Evolutionary conservation across 805 yeast genomes (phyloP), one percentile per base, ranked within the genome.

Genomic region (Priceomyces fermenticarens): DNA sequence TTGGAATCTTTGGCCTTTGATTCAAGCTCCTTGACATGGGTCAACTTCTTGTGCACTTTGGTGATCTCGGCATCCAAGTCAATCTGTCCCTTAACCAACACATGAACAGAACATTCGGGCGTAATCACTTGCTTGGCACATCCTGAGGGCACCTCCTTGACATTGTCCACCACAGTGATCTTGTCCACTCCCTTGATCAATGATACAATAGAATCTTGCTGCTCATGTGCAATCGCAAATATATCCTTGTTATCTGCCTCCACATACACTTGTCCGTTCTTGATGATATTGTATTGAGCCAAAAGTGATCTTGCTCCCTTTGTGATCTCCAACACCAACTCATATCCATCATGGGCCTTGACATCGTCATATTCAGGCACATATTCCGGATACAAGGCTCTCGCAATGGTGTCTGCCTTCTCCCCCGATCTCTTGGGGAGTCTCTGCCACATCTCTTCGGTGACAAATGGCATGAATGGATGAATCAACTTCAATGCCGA

Each of bases 381-480:
- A 63, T 72, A 83, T 41, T 65, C 77, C 42, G 99, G 99, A 72
- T 81, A 93, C 37, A 73, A 53, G 32, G 97, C 95, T 59, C 80
- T 79, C 38, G 81, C 82, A 62, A 93, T 88, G 14, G 97, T 77
- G 38, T 65, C 70, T 20, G 88, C 72, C 15, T 67, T 66, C 55
- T 87, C 97, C 40, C 81, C 70, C 6, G 79, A 76, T 61, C 97
- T 82, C 58, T 85, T 84, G 55, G 98, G 98, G 58, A 93, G 73
- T 69, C 98, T 87, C 73, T 93, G 99, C 97, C 97, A 93, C 87
- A 93, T 80, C 75, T 93, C 99, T 69, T 93, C 99, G 36, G 98
- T 84, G 52, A 93, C 73, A 62, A 80, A 93, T 30, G 99, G 99
- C 99, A 93, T 93, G 75, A 88, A 93, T 63, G 99, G 99, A 62